These are phyloP conservation scores for Trichoderma reesei DNA, from an alignment of 495 filamentous ascomycete genomes.

Conservation along the genomic window DNA sequence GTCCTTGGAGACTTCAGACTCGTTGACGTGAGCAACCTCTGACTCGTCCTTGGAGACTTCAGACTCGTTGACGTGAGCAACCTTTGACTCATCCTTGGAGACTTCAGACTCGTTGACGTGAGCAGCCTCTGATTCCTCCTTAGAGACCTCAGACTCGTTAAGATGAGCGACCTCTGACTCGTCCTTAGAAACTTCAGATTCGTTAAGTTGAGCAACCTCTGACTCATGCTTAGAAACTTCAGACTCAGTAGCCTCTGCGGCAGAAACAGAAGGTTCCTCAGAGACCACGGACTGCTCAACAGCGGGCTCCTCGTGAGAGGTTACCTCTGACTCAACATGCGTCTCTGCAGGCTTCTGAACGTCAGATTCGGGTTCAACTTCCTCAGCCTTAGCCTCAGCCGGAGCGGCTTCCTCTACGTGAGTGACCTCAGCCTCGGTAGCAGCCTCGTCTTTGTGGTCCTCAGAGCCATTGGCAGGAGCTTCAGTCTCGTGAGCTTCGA, in stretches of 20 bases:
- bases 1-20: neutral
- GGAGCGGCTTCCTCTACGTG: no score
- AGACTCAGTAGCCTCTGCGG: neutral
- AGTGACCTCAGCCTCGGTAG: neutral
- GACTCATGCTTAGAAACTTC: neutral
- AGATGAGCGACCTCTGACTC: no score
- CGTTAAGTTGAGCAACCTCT: no score
- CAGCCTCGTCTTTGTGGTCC: neutral
- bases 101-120: neutral
- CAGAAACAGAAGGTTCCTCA: neutral
- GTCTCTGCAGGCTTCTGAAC: neutral
- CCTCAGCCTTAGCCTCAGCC: neutral
- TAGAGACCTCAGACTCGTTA: no score
- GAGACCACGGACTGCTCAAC: neutral
- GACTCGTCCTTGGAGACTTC: slow-evolving; percentile 1
- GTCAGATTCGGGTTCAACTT: neutral
- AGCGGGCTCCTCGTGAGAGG: neutral
- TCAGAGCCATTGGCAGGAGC: neutral
- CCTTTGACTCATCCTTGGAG: neutral
- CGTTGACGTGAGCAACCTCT: neutral
- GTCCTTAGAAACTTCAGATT: no score
- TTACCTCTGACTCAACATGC: neutral
- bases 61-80: neutral
- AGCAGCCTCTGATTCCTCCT: neutral
- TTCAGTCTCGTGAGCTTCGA: neutral